Base-by-base conservation (phyloP, 805 yeast genomes). In the Wickerhamiella domercqiae region DNA sequence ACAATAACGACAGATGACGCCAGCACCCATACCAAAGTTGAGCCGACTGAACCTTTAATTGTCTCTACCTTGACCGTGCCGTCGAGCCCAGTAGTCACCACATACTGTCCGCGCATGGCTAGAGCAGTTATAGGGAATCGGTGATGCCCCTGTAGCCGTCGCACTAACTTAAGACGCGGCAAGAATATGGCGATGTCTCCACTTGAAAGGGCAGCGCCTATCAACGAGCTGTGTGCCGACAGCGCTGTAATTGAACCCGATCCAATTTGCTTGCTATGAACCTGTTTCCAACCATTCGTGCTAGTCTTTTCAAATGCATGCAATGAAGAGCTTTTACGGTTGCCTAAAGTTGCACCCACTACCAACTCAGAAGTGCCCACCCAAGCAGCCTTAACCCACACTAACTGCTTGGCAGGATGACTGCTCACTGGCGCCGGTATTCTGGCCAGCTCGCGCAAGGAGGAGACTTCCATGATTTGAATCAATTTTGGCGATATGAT, bases 211-310 rank as follows among this genome's bases (percentile, higher is more conserved):
- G 45, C 51, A 3, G 40, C 44, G 2, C 49, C 53, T 4, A 49
- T 33, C 1, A 34, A 15, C 7, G 21, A 13, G 20, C 43, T 43
- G n/a, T 38, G 20, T 13, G 41, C 42, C 1, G 47, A 41, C 32
- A 49, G 22, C 7, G 49, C 49, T 4, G 47, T 43, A 18, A 45
- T n/a, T n/a, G n/a, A n/a, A n/a, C n/a, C n/a, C n/a, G n/a, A n/a
- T n/a, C n/a, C 13, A 24, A 24, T 24, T 24, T 24, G 13, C 13
- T 24, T 24, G 26, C 11, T 24, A 24, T 24, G 26, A 24, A 9
- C 26, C 13, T 13, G 9, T 9, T 24, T 24, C 26, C 26, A 24
- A 9, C 26, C 11, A 24, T 9, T 9, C 13, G 9, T 13, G 26
- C 26, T 24, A 9, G 26, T 24, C 13, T 24, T 24, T 24, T 24